Percentiles rank a stretch among this genome's conserved stretches.
Evolutionary conservation across 2,329 filamentous ascomycete species (phyloP).

Genomic region (Cytospora paraplurivora): DNA sequence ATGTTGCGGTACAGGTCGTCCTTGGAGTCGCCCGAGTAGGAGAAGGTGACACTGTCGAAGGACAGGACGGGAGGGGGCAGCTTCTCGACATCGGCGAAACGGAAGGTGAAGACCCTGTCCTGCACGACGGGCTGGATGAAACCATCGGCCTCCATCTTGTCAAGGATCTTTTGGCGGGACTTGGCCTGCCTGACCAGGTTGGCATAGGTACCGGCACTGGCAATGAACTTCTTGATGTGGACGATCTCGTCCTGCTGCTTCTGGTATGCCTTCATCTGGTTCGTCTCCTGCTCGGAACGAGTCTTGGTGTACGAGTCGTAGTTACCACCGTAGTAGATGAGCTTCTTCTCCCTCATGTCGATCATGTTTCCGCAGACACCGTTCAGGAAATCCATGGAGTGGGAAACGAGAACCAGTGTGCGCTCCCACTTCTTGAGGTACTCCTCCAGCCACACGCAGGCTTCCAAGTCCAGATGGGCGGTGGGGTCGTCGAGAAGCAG

Average conservation of each 20-base stretch:
- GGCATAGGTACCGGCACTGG: constrained; percentile 98
- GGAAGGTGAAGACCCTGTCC: constrained; percentile 94
- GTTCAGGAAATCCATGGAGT: constrained; percentile 99
- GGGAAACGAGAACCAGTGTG: constrained; percentile 93
- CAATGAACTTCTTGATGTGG: constrained; percentile 99
- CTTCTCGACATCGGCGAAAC: constrained; percentile 98
- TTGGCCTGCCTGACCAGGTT: constrained; percentile 99
- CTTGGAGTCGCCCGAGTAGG: constrained; percentile 85
- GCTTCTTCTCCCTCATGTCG: constrained; percentile 87
- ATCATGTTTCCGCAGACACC: constrained; percentile 99
- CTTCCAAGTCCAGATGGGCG: constrained; percentile 98
- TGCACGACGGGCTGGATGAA: constrained; percentile 88
- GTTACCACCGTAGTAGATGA: constrained; percentile 99
- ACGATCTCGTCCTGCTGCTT: constrained; percentile 99
- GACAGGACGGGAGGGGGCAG: constrained; percentile 96
- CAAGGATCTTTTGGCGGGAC: constrained; percentile 98
- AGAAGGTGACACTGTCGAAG: constrained; percentile 97
- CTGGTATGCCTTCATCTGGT: constrained; percentile 98
- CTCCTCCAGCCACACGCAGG: constrained; percentile 99
- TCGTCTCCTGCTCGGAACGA: constrained; percentile 87
- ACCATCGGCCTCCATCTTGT: constrained; percentile 99
- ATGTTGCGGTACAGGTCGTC: constrained; percentile 97
- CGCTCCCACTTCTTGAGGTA: constrained; percentile 99
- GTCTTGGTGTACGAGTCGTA: constrained; percentile 99
- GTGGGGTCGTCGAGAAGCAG: constrained; percentile 97